phyloP scores from a whole-genome alignment of 2,329 filamentous ascomycete genomes.

The Pseudogymnoascus sp. region DNA sequence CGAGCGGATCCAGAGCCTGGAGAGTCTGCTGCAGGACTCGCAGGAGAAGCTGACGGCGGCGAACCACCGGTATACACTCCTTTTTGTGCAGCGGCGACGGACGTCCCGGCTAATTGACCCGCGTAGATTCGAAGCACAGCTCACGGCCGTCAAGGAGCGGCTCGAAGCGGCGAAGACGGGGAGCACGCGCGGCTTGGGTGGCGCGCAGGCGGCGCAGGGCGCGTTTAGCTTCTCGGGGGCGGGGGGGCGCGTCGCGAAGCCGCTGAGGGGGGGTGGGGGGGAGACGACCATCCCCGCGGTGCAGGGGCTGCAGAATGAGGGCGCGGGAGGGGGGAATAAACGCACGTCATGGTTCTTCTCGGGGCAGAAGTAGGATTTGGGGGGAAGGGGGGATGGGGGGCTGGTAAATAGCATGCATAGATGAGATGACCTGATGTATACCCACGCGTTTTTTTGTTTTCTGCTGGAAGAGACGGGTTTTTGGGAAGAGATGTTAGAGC shows the following conservation, averaged over 20 bases:
- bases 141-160: slow-evolving; percentile 94
- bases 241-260: slow-evolving; percentile 61
- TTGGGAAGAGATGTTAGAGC: not conserved
- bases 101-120: slow-evolving; percentile 14
- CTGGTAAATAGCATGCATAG: slow-evolving; percentile 5
- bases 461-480: not conserved
- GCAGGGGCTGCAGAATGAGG: slow-evolving; percentile 47
- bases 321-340: slow-evolving; percentile 28
- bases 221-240: slow-evolving; percentile 63
- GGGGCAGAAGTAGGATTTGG: slow-evolving; percentile 23
- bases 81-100: slow-evolving; percentile 9
- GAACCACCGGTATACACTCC: slow-evolving; percentile 76
- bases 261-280: slow-evolving; percentile 54
- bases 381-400: not conserved
- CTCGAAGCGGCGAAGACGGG: slow-evolving; percentile 91
- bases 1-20: slow-evolving; percentile 90
- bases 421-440: slow-evolving; percentile 6
- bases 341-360: slow-evolving; percentile 29
- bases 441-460: slow-evolving; percentile 5
- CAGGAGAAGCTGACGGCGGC: slow-evolving; percentile 97
- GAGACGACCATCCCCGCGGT: slow-evolving; percentile 28
- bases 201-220: slow-evolving; percentile 44
- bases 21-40: slow-evolving; percentile 86
- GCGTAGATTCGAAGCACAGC: slow-evolving; percentile 86
- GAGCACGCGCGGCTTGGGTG: slow-evolving; percentile 73